Base-by-base conservation (phyloP, 2,329 filamentous ascomycete genomes). In the Aciculosporium take region DNA sequence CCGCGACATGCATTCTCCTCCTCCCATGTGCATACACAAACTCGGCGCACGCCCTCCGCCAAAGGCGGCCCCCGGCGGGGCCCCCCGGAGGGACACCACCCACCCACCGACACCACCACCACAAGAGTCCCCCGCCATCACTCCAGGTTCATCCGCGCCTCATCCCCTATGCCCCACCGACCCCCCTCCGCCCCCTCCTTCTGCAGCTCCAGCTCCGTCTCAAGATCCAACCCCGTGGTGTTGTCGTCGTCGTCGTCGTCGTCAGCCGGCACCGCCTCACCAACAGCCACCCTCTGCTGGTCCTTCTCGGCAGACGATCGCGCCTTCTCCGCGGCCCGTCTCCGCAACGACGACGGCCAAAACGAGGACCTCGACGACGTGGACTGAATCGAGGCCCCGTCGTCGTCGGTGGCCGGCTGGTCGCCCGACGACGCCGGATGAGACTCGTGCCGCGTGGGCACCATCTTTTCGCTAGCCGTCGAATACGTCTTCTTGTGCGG, bases 121-220 rank as follows among this genome's bases (percentile, higher is more conserved):
- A n/a, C 28, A 29, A n/a, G 15, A n/a, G 6, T 38, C 10, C n/a
- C n/a, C 8, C 7, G 9, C 23, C 33, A 9, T 52, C 57, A 89
- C 59, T 89, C 85, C 49, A 94, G 64, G 25, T 78, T 81, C 82
- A 94, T 91, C 53, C 81, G 71, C 20, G 82, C 77, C 54, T 94
- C 86, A 56, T 94, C 87, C 1, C 84, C 83, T 38, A 93, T 72
- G 0, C 84, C 84, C 79, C 86, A 87, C 52, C 76, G 73, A 3
- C 61, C 72, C 49, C 65, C 78, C 49, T 72, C 76, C 53, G 62
- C 65, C 48, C 68, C 60, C 48, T 69, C 56, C 49, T 68, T 66
- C 58, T 76, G 65, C 52, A 74, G 61, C 57, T 72, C 64, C 37
- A 75, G 55, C 42, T 71, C 67, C 4, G 72, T 56, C 41, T 65